phyloP scores from a whole-genome alignment of 2,329 filamentous ascomycete species.

The Fusarium kyushuense region DNA sequence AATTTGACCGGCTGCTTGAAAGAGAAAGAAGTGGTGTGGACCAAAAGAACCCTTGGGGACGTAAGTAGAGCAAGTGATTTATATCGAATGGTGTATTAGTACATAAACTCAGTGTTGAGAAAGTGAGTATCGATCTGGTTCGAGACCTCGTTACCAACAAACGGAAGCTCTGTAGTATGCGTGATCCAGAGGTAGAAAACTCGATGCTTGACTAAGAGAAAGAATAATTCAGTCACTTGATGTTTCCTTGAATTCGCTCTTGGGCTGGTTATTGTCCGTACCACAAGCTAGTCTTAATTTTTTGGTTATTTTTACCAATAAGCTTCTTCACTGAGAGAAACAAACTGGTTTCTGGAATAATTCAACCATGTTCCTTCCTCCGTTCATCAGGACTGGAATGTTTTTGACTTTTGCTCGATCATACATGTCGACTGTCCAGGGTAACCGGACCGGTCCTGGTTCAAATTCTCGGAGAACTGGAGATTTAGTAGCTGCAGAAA shows the following conservation, averaged over 20 bases:
- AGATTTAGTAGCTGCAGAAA: slow-evolving; percentile 15
- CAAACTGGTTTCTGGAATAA: too few species aligned
- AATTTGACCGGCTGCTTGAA: slow-evolving; percentile 64
- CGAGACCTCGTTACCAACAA: slow-evolving; percentile 2
- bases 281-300: neutral
- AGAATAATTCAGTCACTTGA: neutral
- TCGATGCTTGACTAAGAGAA: neutral
- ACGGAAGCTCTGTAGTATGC: neutral
- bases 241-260: neutral
- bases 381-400: neutral
- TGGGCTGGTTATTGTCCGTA: neutral
- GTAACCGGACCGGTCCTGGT: slow-evolving; percentile 35
- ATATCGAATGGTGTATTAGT: slow-evolving; percentile 15
- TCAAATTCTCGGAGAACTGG: slow-evolving; percentile 18
- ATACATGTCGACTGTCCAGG: slow-evolving; percentile 10
- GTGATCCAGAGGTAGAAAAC: neutral
- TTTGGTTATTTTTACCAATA: too few species aligned
- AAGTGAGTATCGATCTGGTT: neutral
- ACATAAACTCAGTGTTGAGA: neutral
- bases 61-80: slow-evolving; percentile 15
- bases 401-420: neutral
- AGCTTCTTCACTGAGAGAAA: neutral
- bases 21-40: slow-evolving; percentile 55
- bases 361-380: neutral
- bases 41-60: slow-evolving; percentile 47